Conservation (phyloP, 768 basidiomycete species). For the Cyclocybe aegerita region DNA sequence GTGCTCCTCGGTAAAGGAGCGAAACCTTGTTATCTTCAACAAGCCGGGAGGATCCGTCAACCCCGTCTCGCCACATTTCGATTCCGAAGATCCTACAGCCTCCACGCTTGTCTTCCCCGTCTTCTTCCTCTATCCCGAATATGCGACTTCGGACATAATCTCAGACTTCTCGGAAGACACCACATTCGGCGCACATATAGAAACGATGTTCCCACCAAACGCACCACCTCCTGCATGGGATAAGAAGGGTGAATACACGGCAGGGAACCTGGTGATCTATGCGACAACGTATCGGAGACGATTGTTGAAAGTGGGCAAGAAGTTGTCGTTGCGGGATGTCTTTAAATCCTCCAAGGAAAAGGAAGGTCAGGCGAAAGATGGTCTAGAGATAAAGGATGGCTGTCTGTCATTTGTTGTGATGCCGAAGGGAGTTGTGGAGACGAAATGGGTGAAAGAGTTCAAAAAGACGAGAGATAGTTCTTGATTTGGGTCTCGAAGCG, state of each 20-base stretch:
- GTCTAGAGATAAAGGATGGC: constrained; percentile 81
- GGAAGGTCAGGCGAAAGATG: constrained; percentile 64
- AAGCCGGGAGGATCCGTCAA: constrained; percentile 52
- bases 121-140: constrained; percentile 92
- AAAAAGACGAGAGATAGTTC: constrained; percentile 52
- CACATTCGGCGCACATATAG: constrained; percentile 75
- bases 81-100: constrained; percentile 58
- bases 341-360: constrained; percentile 61
- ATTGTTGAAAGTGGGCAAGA: constrained; percentile 88
- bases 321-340: constrained; percentile 82
- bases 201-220: constrained; percentile 79
- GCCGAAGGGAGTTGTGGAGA: constrained; percentile 74
- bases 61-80: constrained; percentile 65
- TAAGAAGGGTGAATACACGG: constrained; percentile 59
- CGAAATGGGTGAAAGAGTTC: constrained; percentile 86
- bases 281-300: constrained; percentile 76
- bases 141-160: constrained; percentile 87
- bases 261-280: constrained; percentile 72
- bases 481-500: constrained; percentile 7
- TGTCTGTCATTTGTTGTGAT: constrained; percentile 79
- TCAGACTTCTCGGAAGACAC: constrained; percentile 83
- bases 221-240: constrained; percentile 78
- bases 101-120: constrained; percentile 76
- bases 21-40: constrained; percentile 64
- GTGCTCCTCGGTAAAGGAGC: constrained; percentile 46